Evolutionary conservation across 768 basidiomycete species (phyloP), one percentile per base, ranked within the genome.

Genomic region (Termitomyces sp.): DNA sequence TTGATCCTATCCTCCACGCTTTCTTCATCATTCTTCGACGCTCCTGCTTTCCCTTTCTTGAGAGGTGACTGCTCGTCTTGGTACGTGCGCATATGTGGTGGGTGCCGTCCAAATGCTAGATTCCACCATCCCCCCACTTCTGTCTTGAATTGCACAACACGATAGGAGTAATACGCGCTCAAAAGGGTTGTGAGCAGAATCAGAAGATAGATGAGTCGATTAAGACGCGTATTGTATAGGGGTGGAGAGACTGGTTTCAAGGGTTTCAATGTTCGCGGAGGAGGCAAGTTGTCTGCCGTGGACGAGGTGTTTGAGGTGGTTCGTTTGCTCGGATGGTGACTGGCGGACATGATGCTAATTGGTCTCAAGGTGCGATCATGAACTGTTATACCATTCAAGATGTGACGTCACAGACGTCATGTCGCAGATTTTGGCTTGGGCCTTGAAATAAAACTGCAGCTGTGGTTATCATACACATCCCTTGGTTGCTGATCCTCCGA

Each of bases 61-160:
- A 59, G 27, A 44, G 42, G 43, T 3, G 55, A 45, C 7, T 36
- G 37, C 16, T 48, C 33, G 4, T 37, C 46, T 53, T 36, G 12
- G 37, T 39, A 20, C 33, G 18, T 44, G 14, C 34, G 39, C 14
- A n/a, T 53, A 5, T 56, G 26, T n/a, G 72, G 71, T 2, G 76
- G 71, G 14, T 64, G 68, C 56, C 68, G 69, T 4, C 81, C 79
- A 5, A 81, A 59, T 0, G 76, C 74, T 10, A 81, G 64, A 56
- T 78, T 81, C 84, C 85, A 86, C 87, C 86, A 85, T 8, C 84
- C 83, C 0, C 82, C 82, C 12, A 79, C 81, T 12, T 82, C 77
- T 0, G 24, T 48, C 27, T 56, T 48, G 74, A 77, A 80, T 60
- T 83, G 74, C 16, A 79, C 42, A 4, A 75, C 48, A 7, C 80